Percentiles rank a stretch among this genome's conserved stretches.
Evolutionary conservation across 106 monocot species (phyloP).

Genomic region (Apostasia ramifera): DNA sequence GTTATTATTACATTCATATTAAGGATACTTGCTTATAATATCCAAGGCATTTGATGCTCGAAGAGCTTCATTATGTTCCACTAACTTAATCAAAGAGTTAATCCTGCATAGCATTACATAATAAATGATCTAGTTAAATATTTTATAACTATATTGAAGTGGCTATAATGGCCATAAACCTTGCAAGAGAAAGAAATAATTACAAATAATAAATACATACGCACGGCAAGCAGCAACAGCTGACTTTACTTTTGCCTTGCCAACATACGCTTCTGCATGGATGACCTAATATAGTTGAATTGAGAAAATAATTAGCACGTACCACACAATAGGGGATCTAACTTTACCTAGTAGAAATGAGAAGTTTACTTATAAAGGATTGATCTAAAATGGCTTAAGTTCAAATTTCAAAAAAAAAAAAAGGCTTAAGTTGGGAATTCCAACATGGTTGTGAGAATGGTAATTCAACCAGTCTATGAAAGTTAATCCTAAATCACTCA

Average conservation of each 20-base stretch:
- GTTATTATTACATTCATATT: background rate
- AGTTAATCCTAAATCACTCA: too few species aligned
- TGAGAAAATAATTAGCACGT: constrained; percentile 10
- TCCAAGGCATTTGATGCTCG: constrained; percentile 71
- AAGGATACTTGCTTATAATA: constrained; percentile 94
- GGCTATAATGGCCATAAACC: background rate
- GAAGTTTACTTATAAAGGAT: too few species aligned
- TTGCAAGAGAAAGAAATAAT: background rate
- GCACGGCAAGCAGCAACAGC: constrained; percentile 83
- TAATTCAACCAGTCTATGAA: too few species aligned
- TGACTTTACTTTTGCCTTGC: constrained; percentile 81
- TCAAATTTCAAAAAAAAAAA: too few species aligned
- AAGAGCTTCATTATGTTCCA: constrained; percentile 75
- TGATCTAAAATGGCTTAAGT: too few species aligned
- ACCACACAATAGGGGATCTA: too few species aligned
- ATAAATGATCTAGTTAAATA: background rate
- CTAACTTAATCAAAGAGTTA: constrained; percentile 80
- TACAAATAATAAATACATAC: constrained; percentile 38
- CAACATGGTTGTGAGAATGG: too few species aligned
- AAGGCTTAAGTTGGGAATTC: too few species aligned
- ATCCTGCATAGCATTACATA: constrained; percentile 52
- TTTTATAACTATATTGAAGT: background rate
- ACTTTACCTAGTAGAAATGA: too few species aligned
- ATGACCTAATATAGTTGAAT: constrained; percentile 47
- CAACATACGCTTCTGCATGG: constrained; percentile 80